Base-by-base conservation (phyloP, 2,329 filamentous ascomycete species). In the Pseudogymnoascus sp. region DNA sequence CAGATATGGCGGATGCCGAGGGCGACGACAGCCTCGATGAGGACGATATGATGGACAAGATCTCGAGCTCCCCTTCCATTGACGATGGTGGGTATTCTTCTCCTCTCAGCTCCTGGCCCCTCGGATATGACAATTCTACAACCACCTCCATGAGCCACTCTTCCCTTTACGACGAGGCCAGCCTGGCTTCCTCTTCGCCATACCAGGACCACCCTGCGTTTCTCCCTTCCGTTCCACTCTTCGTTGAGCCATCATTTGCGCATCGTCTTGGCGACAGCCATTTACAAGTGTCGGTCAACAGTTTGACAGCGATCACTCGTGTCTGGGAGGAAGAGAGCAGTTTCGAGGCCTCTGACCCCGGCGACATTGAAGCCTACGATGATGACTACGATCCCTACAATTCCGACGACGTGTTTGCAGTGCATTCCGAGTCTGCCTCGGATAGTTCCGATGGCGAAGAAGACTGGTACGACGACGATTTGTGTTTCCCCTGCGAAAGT, bases 41-140 rank as follows among this genome's bases (percentile, higher is more conserved):
- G 61, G 86, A 97, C 75, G 93, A 97, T 74, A 86, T 96, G 86
- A 91, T 96, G 89, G 94, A 97, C 78, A 94, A 94, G 76, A 97
- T 99, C 67, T 97, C 93, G 70, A 97, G 92, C 75, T 97, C 93
- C 70, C 94, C 94, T 72, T 97, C 93, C 69, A 99, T 99, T 75
- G 91, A 96, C 80, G 93, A 97, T 88, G 93, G 93, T 99, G 86
- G 82, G 91, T 94, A 79, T 70, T 66, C 65, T 63, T 47, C 41
- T 47, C 67, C 70, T 70, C 65, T 65, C 61, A 62, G 62, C 60
- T 28, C 64, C 37, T 72, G 70, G 70, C 69, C 68, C 59, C 62
- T 64, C 50, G 66, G 69, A 64, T 64, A 60, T 63, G 66, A 67
- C 41, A 47, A 47, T 47, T 59, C 50, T 20, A 32, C 28, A 34